Percentiles rank a stretch among this genome's conserved stretches.
These are phyloP conservation scores for Dryadomyces sulphureus DNA, from an alignment of 2,329 filamentous ascomycete genomes.

Conservation along the genomic window DNA sequence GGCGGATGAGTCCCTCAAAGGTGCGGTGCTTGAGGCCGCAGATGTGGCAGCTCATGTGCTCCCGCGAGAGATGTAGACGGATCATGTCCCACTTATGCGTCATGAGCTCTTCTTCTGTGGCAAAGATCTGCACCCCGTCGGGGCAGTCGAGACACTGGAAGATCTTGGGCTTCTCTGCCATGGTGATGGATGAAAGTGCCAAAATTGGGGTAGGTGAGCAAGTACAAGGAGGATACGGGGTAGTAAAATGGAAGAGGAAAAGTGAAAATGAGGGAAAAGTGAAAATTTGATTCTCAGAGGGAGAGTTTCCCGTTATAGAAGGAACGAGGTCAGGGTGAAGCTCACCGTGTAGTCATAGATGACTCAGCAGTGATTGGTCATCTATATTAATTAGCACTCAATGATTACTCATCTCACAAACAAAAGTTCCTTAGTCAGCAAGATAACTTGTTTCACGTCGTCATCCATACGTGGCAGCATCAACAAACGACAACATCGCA, in stretches of 20 bases:
- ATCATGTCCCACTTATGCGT: constrained; percentile 17
- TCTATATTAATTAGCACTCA: no score
- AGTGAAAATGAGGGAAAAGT: not conserved
- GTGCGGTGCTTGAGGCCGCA: constrained; percentile 23
- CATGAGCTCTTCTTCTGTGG: constrained; percentile 10
- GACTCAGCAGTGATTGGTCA: no score
- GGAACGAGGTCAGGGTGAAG: no score
- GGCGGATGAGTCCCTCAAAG: constrained; percentile 16
- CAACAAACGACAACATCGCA: no score
- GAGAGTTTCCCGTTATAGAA: not conserved
- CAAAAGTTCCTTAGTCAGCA: no score
- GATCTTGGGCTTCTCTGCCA: constrained; percentile 4
- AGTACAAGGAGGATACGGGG: no score
- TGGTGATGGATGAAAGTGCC: not conserved
- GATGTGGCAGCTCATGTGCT: constrained; percentile 22
- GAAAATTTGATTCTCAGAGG: not conserved
- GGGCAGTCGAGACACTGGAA: constrained; percentile 11
- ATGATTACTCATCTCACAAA: no score
- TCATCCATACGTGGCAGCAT: no score
- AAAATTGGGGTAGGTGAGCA: not conserved
- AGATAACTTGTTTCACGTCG: no score
- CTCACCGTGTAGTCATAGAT: no score
- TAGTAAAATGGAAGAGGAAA: not conserved
- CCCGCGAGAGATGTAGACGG: constrained; percentile 10
- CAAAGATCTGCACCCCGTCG: constrained; percentile 9